Base-by-base conservation (phyloP, 2,329 filamentous ascomycete genomes). In the Xylariaceae sp. region DNA sequence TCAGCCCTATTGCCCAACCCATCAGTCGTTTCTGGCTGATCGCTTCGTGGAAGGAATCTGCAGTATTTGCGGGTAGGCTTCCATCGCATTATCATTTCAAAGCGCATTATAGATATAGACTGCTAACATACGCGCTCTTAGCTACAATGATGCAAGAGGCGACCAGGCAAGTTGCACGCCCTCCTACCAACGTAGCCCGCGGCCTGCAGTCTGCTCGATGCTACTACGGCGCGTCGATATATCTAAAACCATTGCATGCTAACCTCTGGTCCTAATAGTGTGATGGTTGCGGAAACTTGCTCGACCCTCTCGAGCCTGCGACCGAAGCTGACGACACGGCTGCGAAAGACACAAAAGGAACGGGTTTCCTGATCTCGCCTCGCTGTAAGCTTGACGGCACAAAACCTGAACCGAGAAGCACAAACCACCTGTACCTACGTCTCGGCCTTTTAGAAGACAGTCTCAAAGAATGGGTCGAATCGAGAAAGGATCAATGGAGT, bases 361-460 rank as follows among this genome's bases (percentile, higher is more conserved):
- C 74, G 51, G 74, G 67, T 66, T 82, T 68, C 68, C 76, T 60
- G 12, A 57, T 47, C 29, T 45, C 52, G 6, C 58, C 60, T 37
- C 51, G 86, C 58, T 97, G 94, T 77, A 97, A 97, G 75, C 80
- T 96, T 19, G 90, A 96, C 66, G 88, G 87, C 46, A 83, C 89
- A 6, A 87, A 86, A 4, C 92, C 91, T 2, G 84, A 92, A 32
- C 82, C 84, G 49, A 81, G 86, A 61, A 83, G 88, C 62, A 97
- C 92, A 31, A 96, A 91, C 72, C 94, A 97, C 70, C 83, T 96
- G 45, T 95, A 91, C 72, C 77, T 99, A n/a, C 81, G 84, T 50
- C 78, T 99, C 6, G 90, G 97, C 71, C 87, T 87, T 67, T 79
- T 96, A 43, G 87, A 95, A 69, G 80, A 85, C 1, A 76, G 86